A percentile compares a stretch with the other conserved stretches of the same genome.
These are phyloP conservation scores for Solanum sejunctum DNA, from an alignment of 257 asterid genomes.

Conservation along the genomic window DNA sequence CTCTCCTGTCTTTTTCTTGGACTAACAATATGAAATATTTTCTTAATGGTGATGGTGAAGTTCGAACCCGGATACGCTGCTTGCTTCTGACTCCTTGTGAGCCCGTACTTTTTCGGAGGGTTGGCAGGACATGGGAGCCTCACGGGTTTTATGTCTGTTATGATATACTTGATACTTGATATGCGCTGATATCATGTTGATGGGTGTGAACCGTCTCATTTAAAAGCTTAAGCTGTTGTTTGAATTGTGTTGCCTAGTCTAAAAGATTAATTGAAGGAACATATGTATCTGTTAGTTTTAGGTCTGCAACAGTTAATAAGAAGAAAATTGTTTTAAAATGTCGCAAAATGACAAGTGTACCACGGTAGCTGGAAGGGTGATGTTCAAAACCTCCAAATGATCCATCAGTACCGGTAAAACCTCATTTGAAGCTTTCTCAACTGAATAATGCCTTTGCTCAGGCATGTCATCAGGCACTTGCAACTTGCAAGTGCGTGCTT, in stretches of 20 bases:
- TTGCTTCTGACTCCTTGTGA: neutral
- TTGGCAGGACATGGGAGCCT: neutral
- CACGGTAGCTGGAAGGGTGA: neutral
- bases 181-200: neutral
- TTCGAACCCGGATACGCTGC: neutral
- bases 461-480: conserved; percentile 35
- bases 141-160: neutral
- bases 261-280: neutral
- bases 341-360: neutral
- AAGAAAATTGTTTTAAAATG: neutral
- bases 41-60: neutral
- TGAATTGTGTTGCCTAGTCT: neutral
- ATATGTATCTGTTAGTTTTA: neutral
- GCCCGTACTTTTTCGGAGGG: neutral
- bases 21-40: no score
- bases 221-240: neutral
- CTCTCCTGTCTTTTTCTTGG: no score
- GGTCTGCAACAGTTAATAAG: neutral
- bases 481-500: conserved; percentile 21
- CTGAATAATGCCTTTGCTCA: conserved; percentile 17
- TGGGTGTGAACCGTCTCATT: neutral
- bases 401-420: neutral
- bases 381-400: neutral
- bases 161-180: neutral
- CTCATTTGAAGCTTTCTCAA: neutral